Evolutionary conservation across 371 early-diverging fungal species (phyloP), one percentile per base, ranked within the genome.

Genomic region (Mortierella sp.): DNA sequence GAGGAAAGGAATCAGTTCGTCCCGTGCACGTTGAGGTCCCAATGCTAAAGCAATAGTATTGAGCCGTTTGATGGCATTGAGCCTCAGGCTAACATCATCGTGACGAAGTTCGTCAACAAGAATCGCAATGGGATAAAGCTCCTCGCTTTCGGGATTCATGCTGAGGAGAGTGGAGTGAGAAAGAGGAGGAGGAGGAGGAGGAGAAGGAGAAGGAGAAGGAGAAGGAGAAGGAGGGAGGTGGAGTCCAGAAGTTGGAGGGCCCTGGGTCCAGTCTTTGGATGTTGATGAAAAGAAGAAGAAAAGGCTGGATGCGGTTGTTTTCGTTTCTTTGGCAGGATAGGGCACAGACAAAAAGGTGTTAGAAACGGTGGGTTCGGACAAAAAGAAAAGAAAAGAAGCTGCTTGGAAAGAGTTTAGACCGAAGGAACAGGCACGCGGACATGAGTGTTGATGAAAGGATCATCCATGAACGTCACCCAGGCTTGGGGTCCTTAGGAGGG

Each of bases 31-130:
- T 82, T 97, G 96, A 51, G 91, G 93, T 50, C 99, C 99, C 46
- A 99, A 88, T 18, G 98, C 98, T 48, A 94, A 86, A 15, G 98
- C 98, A 72, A 99, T 97, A 64, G 96, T 92, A 57, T 90, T 82
- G 46, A 99, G 87, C 37, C 97, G 92, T 73, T 91, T 89, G 74
- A 97, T 94, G 65, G 98, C 97, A 70, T 95, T 95, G 60, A 98
- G 88, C 64, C 98, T 90, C 79, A 94, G 88, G 48, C 92, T 86
- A 47, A 96, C 91, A 84, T 97, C 98, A 81, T 99, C 99, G 85
- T 97, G 97, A 85, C 97, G 97, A 63, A 99, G 90, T 84, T 98
- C 98, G 86, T 99, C 99, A 82, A 98, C 93, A 66, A 97, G 84
- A 55, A 94, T 89, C 58, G 96, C 97, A 60, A 98, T 93, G 50